Conservation (phyloP, 495 filamentous ascomycete genomes). For the Durotheca rogersii region DNA sequence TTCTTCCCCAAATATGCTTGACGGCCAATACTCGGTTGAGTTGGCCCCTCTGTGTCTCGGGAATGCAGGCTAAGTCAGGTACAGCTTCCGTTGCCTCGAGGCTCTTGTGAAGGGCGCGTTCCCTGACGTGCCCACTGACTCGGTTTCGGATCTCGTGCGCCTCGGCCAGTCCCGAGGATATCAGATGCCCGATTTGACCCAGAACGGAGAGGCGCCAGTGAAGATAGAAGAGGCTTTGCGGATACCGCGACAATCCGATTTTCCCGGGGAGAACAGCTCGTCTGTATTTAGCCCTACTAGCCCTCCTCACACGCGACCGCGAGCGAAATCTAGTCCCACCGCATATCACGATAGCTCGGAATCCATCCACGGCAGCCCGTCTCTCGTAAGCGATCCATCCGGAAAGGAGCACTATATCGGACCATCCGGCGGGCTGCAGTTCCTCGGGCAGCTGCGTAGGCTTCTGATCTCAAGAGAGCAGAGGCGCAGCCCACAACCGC, state of each 20-base stretch:
- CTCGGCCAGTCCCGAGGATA: slow-evolving; percentile 34
- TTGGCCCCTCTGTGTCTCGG: too few species aligned
- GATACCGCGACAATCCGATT: not conserved
- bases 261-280: not conserved
- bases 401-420: slow-evolving; percentile 43
- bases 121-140: slow-evolving; percentile 34
- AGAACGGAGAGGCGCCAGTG: not conserved
- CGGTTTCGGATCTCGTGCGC: slow-evolving; percentile 33
- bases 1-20: slow-evolving; percentile 45
- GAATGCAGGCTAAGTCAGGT: slow-evolving; percentile 30
- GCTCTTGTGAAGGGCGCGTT: slow-evolving; percentile 19
- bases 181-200: slow-evolving; percentile 31
- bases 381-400: slow-evolving; percentile 35
- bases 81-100: slow-evolving; percentile 19
- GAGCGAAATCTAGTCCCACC: not conserved
- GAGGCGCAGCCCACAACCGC: slow-evolving; percentile 1
- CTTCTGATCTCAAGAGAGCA: slow-evolving; percentile 22
- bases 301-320: not conserved
- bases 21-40: slow-evolving; percentile 22
- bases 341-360: not conserved
- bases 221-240: slow-evolving; percentile 12
- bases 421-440: slow-evolving; percentile 38
- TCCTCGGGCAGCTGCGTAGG: slow-evolving; percentile 36
- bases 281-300: not conserved
- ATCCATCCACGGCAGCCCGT: slow-evolving; percentile 2